A percentile compares a stretch with the other conserved stretches of the same genome.
Conservation (phyloP, 805 yeast species). For the Candida pseudoglaebosa region DNA sequence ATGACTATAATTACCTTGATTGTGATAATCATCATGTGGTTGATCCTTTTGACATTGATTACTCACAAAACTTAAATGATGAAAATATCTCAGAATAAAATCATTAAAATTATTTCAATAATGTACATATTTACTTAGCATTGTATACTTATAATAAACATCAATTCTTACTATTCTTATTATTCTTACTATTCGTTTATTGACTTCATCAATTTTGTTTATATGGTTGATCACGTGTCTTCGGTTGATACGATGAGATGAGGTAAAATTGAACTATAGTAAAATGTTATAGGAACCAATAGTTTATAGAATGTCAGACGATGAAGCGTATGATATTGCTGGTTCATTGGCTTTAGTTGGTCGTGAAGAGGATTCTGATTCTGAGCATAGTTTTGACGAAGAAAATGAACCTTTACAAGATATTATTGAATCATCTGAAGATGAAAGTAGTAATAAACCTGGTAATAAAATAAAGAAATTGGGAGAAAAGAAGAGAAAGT, state of each 20-base stretch:
- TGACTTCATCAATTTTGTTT: neutral
- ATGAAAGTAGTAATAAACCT: conserved; percentile 42
- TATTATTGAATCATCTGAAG: conserved; percentile 43
- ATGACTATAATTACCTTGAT: conserved; percentile 9
- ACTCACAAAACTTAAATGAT: conserved; percentile 19
- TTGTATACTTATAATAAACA: neutral
- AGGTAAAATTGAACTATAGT: no score
- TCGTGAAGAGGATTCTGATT: conserved; percentile 30
- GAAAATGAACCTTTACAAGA: conserved; percentile 42
- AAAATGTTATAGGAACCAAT: no score
- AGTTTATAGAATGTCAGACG: conserved; percentile 33
- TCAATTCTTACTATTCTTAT: no score
- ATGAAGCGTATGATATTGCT: conserved; percentile 61
- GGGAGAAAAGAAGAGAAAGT: conserved; percentile 8
- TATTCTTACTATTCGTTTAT: no score
- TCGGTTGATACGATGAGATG: no score
- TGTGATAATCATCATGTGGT: conserved; percentile 3
- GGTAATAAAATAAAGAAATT: conserved; percentile 12
- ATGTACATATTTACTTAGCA: conserved; percentile 1
- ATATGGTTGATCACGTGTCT: neutral
- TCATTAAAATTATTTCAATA: neutral
- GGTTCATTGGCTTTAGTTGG: conserved; percentile 50
- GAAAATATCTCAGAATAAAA: conserved; percentile 20
- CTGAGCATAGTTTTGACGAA: conserved; percentile 13
- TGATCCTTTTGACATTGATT: conserved; percentile 22